phyloP scores from a whole-genome alignment of 345 rosid species.

The Lagerstroemia speciosa region DNA sequence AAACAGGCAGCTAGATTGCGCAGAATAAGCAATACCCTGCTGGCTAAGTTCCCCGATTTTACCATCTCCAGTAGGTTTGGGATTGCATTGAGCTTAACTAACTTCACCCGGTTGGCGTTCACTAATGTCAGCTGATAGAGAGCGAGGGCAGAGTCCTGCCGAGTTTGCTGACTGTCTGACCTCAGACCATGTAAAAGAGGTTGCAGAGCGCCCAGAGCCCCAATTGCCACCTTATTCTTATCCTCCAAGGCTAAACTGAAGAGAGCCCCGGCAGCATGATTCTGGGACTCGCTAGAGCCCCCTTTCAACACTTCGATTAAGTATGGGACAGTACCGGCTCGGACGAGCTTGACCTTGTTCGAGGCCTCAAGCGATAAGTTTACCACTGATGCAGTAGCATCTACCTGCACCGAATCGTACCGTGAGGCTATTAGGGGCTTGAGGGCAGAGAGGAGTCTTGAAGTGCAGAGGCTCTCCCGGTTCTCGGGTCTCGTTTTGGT shows the following conservation, averaged over 20 bases:
- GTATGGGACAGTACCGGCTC: slow-evolving; percentile 62
- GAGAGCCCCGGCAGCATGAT: slow-evolving; percentile 68
- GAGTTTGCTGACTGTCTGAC: slow-evolving; percentile 48
- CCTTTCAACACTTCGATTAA: slow-evolving; percentile 58
- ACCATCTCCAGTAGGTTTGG: slow-evolving; percentile 47
- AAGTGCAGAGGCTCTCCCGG: slow-evolving; percentile 48
- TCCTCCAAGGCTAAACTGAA: slow-evolving; percentile 77
- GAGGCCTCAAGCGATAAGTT: slow-evolving; percentile 61
- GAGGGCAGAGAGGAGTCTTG: slow-evolving; percentile 39
- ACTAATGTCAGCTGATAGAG: slow-evolving; percentile 61
- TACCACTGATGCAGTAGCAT: slow-evolving; percentile 62
- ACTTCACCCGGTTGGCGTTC: slow-evolving; percentile 49
- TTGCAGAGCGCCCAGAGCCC: slow-evolving; percentile 72
- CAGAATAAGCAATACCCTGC: slow-evolving; percentile 43
- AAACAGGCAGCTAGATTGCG: slow-evolving; percentile 61
- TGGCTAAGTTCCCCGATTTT: slow-evolving; percentile 35
- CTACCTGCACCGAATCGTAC: slow-evolving; percentile 53
- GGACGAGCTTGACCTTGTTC: slow-evolving; percentile 56
- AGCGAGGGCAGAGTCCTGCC: slow-evolving; percentile 68
- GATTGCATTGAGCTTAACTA: slow-evolving; percentile 60
- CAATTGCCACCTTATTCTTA: slow-evolving; percentile 72
- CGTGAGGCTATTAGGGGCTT: slow-evolving; percentile 44
- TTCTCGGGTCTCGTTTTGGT: slow-evolving; percentile 47
- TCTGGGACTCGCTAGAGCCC: slow-evolving; percentile 60
- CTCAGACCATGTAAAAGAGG: slow-evolving; percentile 61